Conservation (phyloP, 192 early-diverging fungal genomes). For the Mortierella alpina region DNA sequence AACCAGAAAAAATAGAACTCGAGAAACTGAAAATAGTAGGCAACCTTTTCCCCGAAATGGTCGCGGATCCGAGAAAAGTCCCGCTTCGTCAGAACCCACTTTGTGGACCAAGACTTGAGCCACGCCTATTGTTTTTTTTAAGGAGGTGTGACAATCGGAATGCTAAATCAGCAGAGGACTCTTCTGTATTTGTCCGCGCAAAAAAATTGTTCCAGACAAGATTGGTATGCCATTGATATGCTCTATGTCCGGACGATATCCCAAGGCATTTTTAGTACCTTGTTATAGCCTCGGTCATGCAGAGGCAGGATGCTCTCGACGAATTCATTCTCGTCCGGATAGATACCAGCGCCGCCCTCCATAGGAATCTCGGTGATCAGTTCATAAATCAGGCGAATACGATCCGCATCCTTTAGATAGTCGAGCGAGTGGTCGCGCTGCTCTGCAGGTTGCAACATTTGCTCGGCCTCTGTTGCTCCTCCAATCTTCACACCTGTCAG, state of each 20-base stretch:
- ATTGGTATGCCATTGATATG: background rate
- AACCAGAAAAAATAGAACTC: constrained; percentile 89
- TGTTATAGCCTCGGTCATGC: constrained; percentile 83
- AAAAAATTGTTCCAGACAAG: background rate
- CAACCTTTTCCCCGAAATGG: constrained; percentile 89
- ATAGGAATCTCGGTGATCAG: constrained; percentile 66
- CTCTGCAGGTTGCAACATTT: constrained; percentile 26
- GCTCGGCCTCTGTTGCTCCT: constrained; percentile 40
- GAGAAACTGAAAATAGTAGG: constrained; percentile 95
- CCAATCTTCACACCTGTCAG: constrained; percentile 69
- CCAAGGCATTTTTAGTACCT: constrained; percentile 51
- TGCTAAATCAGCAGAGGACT: background rate
- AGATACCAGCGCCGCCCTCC: constrained; percentile 74
- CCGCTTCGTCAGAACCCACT: constrained; percentile 77
- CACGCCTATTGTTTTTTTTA: constrained; percentile 62
- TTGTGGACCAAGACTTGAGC: constrained; percentile 84
- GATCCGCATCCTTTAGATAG: constrained; percentile 60
- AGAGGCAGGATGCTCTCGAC: constrained; percentile 80
- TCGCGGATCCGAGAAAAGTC: constrained; percentile 83
- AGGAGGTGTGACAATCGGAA: background rate
- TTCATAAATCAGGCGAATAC: constrained; percentile 70
- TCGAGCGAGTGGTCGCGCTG: constrained; percentile 35
- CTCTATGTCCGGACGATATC: background rate
- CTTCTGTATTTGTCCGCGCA: background rate
- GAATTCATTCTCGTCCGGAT: constrained; percentile 59